These are phyloP conservation scores for Phylloporus rhodoxanthus DNA, from an alignment of 768 basidiomycete species.

Conservation along the genomic window DNA sequence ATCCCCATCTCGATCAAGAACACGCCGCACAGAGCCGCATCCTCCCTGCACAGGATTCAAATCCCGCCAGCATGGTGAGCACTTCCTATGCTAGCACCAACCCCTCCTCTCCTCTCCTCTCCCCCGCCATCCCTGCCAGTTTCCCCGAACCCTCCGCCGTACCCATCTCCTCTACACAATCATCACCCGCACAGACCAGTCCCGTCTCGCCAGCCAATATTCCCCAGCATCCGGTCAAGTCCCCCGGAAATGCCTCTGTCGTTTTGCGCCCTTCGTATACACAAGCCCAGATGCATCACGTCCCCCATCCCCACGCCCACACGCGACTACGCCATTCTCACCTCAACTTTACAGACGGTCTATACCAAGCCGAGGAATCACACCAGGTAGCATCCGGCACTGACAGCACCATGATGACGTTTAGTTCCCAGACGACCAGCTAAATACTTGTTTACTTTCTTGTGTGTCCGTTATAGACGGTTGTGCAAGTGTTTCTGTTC, in stretches of 20 bases:
- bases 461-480: constrained; percentile 4
- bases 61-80: constrained; percentile 1
- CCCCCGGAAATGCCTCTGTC: constrained; percentile 35
- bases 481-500: constrained; percentile 7
- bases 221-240: constrained; percentile 23
- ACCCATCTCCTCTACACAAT: constrained; percentile 17
- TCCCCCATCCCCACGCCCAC: constrained; percentile 75
- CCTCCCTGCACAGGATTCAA: constrained; percentile 15
- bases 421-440: constrained; percentile 33
- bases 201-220: constrained; percentile 11
- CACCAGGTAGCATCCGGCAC: constrained; percentile 21
- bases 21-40: constrained; percentile 15
- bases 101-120: constrained; percentile 17
- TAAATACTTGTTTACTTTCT: constrained; percentile 3
- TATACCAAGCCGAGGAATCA: constrained; percentile 31
- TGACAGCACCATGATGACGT: constrained; percentile 47
- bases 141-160: constrained; percentile 7
- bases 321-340: constrained; percentile 64
- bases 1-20: constrained; percentile 10
- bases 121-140: constrained; percentile 13
- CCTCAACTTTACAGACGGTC: constrained; percentile 39
- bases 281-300: constrained; percentile 65
- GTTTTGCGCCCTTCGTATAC: constrained; percentile 56
- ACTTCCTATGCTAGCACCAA: constrained; percentile 22
- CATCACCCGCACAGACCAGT: constrained; percentile 21